Conservation (phyloP, 1,284 basidiomycete species). For the Athelia sp. region DNA sequence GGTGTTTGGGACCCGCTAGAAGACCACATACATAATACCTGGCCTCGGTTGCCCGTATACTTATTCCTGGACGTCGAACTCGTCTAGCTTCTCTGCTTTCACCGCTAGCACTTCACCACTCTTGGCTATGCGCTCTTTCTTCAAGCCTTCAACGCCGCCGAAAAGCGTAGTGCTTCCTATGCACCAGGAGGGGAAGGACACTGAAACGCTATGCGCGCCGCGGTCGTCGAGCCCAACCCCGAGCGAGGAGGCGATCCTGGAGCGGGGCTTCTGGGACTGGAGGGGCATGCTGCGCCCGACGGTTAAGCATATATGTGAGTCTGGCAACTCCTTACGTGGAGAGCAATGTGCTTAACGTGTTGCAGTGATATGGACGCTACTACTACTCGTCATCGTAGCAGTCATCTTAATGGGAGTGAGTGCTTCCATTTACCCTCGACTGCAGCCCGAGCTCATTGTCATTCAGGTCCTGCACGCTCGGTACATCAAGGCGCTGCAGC, state of each 20-base stretch:
- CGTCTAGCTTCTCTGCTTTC: no score
- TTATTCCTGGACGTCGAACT: no score
- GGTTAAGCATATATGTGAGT: slow-evolving; percentile 47
- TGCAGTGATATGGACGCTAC: slow-evolving; percentile 10
- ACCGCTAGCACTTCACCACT: no score
- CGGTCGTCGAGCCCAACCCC: slow-evolving; percentile 37
- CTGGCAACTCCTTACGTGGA: slow-evolving; percentile 32
- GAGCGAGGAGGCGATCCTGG: slow-evolving; percentile 29
- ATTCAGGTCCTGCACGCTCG: slow-evolving; percentile 51
- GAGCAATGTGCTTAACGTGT: background rate
- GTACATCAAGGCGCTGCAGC: slow-evolving; percentile 55
- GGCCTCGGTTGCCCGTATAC: no score
- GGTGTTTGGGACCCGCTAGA: no score
- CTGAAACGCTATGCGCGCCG: no score
- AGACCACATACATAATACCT: no score
- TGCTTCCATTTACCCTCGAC: no score
- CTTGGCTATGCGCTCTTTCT: no score
- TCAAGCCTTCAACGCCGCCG: no score
- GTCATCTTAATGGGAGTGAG: slow-evolving; percentile 15
- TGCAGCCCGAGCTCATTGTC: slow-evolving; percentile 28
- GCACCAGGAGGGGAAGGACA: no score
- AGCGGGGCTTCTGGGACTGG: slow-evolving; percentile 39
- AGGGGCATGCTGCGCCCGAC: slow-evolving; percentile 34
- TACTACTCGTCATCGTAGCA: slow-evolving; percentile 27
- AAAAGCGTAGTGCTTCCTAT: no score